These are phyloP conservation scores for Pleurotus salmoneostramineus DNA, from an alignment of 768 basidiomycete species.

Conservation along the genomic window DNA sequence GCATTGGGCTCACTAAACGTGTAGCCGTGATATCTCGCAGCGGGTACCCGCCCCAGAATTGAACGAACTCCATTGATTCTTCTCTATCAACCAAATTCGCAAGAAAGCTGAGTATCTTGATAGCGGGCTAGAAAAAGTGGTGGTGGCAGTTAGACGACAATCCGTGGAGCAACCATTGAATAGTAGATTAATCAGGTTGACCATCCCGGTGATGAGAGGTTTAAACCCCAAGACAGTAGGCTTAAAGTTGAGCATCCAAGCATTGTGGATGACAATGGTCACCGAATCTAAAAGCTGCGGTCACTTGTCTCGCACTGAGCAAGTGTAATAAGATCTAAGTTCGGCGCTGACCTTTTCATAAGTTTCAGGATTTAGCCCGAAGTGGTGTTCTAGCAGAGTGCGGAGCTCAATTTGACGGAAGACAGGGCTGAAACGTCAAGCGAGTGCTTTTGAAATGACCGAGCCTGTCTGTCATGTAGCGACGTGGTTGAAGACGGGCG, in stretches of 20 bases:
- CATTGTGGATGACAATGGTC: conserved; percentile 25
- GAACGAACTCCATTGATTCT: background rate
- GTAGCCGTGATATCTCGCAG: conserved; percentile 23
- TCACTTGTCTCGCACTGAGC: too few species aligned
- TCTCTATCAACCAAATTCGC: conserved; percentile 1
- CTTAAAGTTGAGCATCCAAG: conserved; percentile 37
- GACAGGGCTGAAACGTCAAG: conserved; percentile 12
- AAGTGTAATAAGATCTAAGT: too few species aligned
- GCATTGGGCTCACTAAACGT: conserved; percentile 25
- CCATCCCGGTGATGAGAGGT: conserved; percentile 22
- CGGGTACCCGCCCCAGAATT: conserved; percentile 19
- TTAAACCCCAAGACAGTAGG: conserved; percentile 29
- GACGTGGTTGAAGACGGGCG: conserved; percentile 6
- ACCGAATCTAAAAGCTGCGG: conserved; percentile 14
- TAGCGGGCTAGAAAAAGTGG: background rate
- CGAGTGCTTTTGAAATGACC: conserved; percentile 16
- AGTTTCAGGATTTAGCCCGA: conserved; percentile 9
- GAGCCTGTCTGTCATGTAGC: conserved; percentile 14
- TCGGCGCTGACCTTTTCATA: conserved; percentile 19
- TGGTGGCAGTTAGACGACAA: background rate
- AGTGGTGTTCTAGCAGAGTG: conserved; percentile 13
- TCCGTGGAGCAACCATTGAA: conserved; percentile 10
- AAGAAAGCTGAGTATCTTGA: background rate
- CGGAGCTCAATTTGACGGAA: conserved; percentile 10
- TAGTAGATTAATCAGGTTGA: conserved; percentile 15